Conservation (phyloP, 768 basidiomycete species). For the Leucosporidium scottii region DNA sequence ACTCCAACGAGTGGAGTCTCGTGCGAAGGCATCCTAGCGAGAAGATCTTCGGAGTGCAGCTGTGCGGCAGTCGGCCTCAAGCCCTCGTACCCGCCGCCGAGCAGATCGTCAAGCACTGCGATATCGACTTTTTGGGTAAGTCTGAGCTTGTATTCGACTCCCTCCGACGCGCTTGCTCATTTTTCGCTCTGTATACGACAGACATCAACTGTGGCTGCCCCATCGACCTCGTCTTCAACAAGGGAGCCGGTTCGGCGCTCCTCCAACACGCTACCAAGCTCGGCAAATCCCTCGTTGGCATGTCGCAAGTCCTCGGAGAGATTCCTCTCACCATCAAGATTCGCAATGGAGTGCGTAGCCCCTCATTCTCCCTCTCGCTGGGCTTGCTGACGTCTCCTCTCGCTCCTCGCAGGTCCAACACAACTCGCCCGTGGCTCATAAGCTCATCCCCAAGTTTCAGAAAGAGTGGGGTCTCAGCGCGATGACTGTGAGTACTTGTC, state of each 20-base stretch:
- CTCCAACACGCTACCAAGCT: constrained; percentile 74
- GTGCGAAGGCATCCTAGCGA: constrained; percentile 73
- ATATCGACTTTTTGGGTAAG: constrained; percentile 40
- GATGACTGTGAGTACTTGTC: constrained; percentile 47
- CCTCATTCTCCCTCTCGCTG: neutral
- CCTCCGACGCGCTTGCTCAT: neutral
- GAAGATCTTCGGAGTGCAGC: constrained; percentile 77
- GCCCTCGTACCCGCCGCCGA: constrained; percentile 73
- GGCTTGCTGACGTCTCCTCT: constrained; percentile 43
- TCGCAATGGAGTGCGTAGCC: constrained; percentile 65
- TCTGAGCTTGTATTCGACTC: no score
- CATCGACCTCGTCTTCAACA: constrained; percentile 87
- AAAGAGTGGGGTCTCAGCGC: constrained; percentile 53
- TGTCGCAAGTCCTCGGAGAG: constrained; percentile 82
- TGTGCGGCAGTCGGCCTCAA: constrained; percentile 80
- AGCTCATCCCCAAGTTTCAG: constrained; percentile 71
- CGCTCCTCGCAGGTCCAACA: constrained; percentile 38
- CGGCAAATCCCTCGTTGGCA: constrained; percentile 78
- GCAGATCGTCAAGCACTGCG: constrained; percentile 62
- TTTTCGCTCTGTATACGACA: neutral
- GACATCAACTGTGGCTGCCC: constrained; percentile 94
- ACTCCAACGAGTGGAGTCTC: constrained; percentile 90
- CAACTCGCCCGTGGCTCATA: constrained; percentile 76
- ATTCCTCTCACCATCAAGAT: constrained; percentile 85
- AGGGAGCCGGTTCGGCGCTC: constrained; percentile 44